Conservation (phyloP, 2,329 filamentous ascomycete species). For the Microascus cirrosus region DNA sequence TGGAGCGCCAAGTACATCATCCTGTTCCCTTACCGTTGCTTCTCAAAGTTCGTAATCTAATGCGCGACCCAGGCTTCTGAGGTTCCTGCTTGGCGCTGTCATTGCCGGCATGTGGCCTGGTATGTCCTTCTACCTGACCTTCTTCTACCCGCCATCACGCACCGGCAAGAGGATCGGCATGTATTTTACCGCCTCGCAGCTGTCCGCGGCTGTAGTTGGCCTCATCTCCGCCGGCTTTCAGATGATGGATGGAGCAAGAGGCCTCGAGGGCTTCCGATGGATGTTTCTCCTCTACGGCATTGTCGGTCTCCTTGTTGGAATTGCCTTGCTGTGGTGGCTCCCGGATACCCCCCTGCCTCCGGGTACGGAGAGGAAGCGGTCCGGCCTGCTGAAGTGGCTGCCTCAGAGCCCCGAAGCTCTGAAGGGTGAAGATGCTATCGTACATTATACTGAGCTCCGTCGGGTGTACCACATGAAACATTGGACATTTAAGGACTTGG, state of each 20-base stretch:
- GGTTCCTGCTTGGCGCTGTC: conserved; percentile 74
- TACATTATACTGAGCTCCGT: conserved; percentile 75
- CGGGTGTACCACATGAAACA: conserved; percentile 66
- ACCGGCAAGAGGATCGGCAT: conserved; percentile 81
- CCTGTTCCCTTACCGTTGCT: conserved; percentile 7
- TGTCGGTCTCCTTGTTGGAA: conserved; percentile 58
- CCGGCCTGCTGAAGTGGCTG: conserved; percentile 50
- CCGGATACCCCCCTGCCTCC: conserved; percentile 72
- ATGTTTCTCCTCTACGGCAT: conserved; percentile 89
- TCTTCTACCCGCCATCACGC: conserved; percentile 81
- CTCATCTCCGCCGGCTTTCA: conserved; percentile 87
- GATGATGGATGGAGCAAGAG: conserved; percentile 69
- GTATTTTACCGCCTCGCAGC: conserved; percentile 81
- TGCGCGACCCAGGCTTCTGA: conserved; percentile 44
- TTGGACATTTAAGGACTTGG: conserved; percentile 64
- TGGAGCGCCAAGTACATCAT: conserved; percentile 67
- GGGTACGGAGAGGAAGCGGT: conserved; percentile 43
- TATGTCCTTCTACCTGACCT: conserved; percentile 84
- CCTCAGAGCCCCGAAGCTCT: conserved; percentile 61
- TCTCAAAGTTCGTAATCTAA: not conserved
- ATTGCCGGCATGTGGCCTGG: conserved; percentile 93
- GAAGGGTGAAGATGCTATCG: conserved; percentile 61
- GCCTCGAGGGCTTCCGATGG: conserved; percentile 76
- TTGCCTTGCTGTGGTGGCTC: conserved; percentile 77
- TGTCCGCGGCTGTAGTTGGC: conserved; percentile 81